Evolutionary conservation across 768 basidiomycete species (phyloP).

Genomic region (Cubamyces lactineus): DNA sequence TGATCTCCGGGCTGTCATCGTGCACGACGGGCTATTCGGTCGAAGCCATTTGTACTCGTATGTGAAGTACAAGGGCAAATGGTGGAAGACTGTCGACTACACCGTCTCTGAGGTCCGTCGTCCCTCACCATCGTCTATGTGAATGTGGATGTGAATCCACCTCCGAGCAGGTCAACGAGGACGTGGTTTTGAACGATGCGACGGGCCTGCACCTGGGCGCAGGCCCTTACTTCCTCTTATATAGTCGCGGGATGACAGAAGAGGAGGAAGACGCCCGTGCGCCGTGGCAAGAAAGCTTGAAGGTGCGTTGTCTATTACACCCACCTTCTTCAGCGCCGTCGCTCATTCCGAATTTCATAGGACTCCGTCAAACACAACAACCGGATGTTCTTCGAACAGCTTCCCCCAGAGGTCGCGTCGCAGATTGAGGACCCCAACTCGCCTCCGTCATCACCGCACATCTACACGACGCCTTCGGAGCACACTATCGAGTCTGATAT

Average conservation of each 20-base stretch:
- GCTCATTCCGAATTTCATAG: slow-evolving; percentile 23
- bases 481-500: slow-evolving; percentile 27
- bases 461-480: slow-evolving; percentile 23
- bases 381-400: slow-evolving; percentile 38
- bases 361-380: slow-evolving; percentile 43
- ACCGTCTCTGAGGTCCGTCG: slow-evolving; percentile 60
- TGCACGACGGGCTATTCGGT: slow-evolving; percentile 79
- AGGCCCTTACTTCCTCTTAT: slow-evolving; percentile 80
- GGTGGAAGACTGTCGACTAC: slow-evolving; percentile 85
- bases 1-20: slow-evolving; percentile 75
- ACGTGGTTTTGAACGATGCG: slow-evolving; percentile 66
- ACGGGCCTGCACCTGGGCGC: slow-evolving; percentile 75
- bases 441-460: slow-evolving; percentile 27
- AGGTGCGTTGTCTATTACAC: slow-evolving; percentile 27
- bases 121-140: not conserved
- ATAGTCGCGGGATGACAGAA: slow-evolving; percentile 46
- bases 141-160: slow-evolving; percentile 1
- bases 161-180: slow-evolving; percentile 65
- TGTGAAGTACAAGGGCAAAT: slow-evolving; percentile 63
- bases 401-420: slow-evolving; percentile 35
- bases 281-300: slow-evolving; percentile 37
- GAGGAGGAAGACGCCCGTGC: slow-evolving; percentile 28
- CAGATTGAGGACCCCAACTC: slow-evolving; percentile 30
- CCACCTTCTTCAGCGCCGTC: not conserved
- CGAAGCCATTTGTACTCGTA: slow-evolving; percentile 81